These are phyloP conservation scores for Cyberlindnera misumaiensis DNA, from an alignment of 805 yeast species.

Conservation along the genomic window DNA sequence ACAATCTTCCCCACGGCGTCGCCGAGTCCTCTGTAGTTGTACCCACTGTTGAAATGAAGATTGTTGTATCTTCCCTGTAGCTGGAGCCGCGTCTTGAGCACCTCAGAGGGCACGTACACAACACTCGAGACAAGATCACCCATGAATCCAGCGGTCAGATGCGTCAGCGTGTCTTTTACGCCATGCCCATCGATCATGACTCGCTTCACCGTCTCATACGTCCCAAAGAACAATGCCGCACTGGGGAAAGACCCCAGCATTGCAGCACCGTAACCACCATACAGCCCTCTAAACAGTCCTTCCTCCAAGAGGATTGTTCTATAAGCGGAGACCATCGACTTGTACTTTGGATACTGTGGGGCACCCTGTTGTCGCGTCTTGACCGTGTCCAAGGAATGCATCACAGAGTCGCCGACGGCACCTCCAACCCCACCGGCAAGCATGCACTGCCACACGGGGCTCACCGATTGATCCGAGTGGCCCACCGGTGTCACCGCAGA, in stretches of 20 bases:
- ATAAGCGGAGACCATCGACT: conserved; percentile 71
- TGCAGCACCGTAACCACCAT: conserved; percentile 91
- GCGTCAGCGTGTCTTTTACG: conserved; percentile 72
- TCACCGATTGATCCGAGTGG: conserved; percentile 2
- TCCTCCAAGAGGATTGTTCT: conserved; percentile 72
- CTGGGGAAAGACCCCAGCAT: conserved; percentile 90
- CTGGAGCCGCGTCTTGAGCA: conserved; percentile 86
- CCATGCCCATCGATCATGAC: conserved; percentile 53
- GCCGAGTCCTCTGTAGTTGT: conserved; percentile 70
- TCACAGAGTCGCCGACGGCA: conserved; percentile 79
- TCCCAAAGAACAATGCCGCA: conserved; percentile 88
- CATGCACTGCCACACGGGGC: conserved; percentile 52
- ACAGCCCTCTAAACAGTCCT: conserved; percentile 78
- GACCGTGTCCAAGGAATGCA: conserved; percentile 96
- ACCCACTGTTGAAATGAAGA: conserved; percentile 71
- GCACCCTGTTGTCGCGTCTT: conserved; percentile 98
- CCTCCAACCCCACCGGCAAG: conserved; percentile 96
- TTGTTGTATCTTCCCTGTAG: conserved; percentile 86
- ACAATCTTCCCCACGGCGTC: conserved; percentile 66
- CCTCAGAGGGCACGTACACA: conserved; percentile 93
- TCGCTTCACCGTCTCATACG: conserved; percentile 81
- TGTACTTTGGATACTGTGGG: conserved; percentile 57
- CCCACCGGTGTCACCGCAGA: conserved; percentile 12
- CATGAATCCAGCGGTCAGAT: conserved; percentile 79
- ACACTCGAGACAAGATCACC: conserved; percentile 89